Evolutionary conservation across 2,329 filamentous ascomycete genomes (phyloP).

Genomic region (Cyanodermella asteris): DNA sequence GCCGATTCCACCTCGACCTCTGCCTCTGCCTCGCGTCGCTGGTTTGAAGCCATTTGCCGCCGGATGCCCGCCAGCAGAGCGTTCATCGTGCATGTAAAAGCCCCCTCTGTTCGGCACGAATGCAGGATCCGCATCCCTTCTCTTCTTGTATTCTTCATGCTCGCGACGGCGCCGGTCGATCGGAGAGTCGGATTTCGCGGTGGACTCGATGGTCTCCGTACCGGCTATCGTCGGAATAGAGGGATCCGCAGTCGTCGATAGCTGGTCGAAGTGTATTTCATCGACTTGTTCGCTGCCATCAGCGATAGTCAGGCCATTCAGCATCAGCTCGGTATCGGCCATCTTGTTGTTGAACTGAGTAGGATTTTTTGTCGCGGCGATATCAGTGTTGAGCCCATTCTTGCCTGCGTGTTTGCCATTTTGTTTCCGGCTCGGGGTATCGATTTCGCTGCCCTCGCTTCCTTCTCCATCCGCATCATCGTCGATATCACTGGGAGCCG

Average conservation of each 20-base stretch:
- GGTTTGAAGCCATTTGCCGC: conserved; percentile 57
- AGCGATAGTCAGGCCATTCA: conserved; percentile 32
- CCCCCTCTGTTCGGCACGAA: conserved; percentile 86
- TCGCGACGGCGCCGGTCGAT: conserved; percentile 59
- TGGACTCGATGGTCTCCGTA: too few species aligned
- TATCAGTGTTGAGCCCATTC: conserved; percentile 6
- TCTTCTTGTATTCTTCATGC: conserved; percentile 76
- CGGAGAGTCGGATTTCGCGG: too few species aligned
- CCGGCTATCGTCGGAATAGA: too few species aligned
- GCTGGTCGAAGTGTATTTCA: conserved; percentile 30
- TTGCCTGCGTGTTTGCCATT: conserved; percentile 9
- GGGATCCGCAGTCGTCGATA: conserved; percentile 13
- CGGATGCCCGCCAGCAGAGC: conserved; percentile 54
- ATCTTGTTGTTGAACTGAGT: conserved; percentile 19
- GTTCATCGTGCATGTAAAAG: conserved; percentile 94
- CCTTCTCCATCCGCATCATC: conserved; percentile 37
- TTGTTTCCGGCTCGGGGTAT: conserved; percentile 16
- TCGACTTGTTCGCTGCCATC: conserved; percentile 19
- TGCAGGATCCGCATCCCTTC: conserved; percentile 69
- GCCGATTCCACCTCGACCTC: conserved; percentile 36
- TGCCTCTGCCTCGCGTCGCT: conserved; percentile 41
- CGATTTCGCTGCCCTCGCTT: conserved; percentile 33
- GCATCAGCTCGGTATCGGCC: conserved; percentile 38
- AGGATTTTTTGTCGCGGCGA: conserved; percentile 19
- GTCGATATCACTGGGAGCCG: conserved; percentile 32